A percentile compares a stretch with the other conserved stretches of the same genome.
Conservation (phyloP, 2,329 filamentous ascomycete species). For the Aspergillus sojae region DNA sequence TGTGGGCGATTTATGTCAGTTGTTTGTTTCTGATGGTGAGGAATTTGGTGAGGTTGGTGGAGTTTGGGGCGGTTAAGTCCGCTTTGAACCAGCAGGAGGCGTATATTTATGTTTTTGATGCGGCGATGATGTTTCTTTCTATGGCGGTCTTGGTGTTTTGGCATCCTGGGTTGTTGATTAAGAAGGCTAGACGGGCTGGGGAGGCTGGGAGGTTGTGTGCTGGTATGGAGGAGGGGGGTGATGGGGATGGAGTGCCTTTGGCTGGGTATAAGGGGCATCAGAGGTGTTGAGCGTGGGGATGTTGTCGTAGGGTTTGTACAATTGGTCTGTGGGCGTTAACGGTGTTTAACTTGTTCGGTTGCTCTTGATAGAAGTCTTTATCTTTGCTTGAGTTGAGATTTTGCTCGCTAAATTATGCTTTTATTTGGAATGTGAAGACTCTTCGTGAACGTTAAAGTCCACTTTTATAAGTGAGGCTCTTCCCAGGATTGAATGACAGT, state of each 20-base stretch:
- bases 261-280: background rate
- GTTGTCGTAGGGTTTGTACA: background rate
- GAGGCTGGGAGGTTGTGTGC: background rate
- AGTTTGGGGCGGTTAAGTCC: conserved; percentile 19
- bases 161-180: conserved; percentile 8
- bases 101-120: conserved; percentile 29
- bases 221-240: background rate
- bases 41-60: conserved; percentile 35
- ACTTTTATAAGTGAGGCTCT: fast-evolving
- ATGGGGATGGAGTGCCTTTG: background rate
- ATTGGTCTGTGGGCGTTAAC: background rate
- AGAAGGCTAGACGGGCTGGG: background rate
- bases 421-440: background rate
- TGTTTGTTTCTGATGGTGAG: conserved; percentile 41
- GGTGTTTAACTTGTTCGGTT: background rate
- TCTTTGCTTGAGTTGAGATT: background rate
- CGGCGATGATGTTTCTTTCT: conserved; percentile 19
- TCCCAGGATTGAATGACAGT: too few relatives aligned
- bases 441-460: background rate
- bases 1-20: conserved; percentile 13
- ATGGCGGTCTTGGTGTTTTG: background rate
- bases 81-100: conserved; percentile 39
- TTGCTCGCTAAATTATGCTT: too few relatives aligned
- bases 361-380: background rate
- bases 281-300: background rate